Percentiles rank a stretch among this genome's conserved stretches.
Evolutionary conservation across 345 rosid species (phyloP).

Genomic region (Noccaea caerulescens): DNA sequence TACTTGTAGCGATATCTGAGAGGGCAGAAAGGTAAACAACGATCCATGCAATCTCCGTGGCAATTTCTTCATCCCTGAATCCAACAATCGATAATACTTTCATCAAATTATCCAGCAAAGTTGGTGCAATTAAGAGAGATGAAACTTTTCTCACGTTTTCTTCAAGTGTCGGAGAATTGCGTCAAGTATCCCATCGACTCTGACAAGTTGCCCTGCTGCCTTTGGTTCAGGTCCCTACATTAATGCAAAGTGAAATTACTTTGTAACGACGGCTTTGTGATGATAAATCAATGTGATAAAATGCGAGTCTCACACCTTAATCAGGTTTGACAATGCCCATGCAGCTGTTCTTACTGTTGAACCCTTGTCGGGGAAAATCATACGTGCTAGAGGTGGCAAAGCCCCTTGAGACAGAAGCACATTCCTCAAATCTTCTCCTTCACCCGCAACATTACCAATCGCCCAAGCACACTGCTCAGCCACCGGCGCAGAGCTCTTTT

Average conservation of each 20-base stretch:
- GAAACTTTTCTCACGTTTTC: slow-evolving; percentile 65
- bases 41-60: slow-evolving; percentile 95
- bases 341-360: slow-evolving; percentile 96
- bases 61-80: slow-evolving; percentile 87
- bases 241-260: slow-evolving; percentile 43
- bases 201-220: slow-evolving; percentile 80
- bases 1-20: slow-evolving; percentile 71
- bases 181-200: slow-evolving; percentile 72
- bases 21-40: slow-evolving; percentile 97
- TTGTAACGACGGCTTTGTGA: slow-evolving; percentile 39
- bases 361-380: slow-evolving; percentile 92
- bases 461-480: slow-evolving; percentile 99
- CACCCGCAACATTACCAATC: slow-evolving; percentile 95
- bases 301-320: slow-evolving; percentile 61
- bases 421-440: slow-evolving; percentile 90
- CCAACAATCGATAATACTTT: slow-evolving; percentile 20
- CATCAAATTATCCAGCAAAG: slow-evolving; percentile 3
- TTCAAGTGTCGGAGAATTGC: slow-evolving; percentile 84
- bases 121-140: slow-evolving; percentile 9
- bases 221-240: slow-evolving; percentile 89
- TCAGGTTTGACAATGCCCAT: slow-evolving; percentile 95
- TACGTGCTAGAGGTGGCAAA: slow-evolving; percentile 87
- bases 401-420: slow-evolving; percentile 91
- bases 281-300: slow-evolving; percentile 22
- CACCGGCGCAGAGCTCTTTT: slow-evolving; percentile 84